phyloP scores from a whole-genome alignment of 768 basidiomycete species.

The Piloderma croceum region DNA sequence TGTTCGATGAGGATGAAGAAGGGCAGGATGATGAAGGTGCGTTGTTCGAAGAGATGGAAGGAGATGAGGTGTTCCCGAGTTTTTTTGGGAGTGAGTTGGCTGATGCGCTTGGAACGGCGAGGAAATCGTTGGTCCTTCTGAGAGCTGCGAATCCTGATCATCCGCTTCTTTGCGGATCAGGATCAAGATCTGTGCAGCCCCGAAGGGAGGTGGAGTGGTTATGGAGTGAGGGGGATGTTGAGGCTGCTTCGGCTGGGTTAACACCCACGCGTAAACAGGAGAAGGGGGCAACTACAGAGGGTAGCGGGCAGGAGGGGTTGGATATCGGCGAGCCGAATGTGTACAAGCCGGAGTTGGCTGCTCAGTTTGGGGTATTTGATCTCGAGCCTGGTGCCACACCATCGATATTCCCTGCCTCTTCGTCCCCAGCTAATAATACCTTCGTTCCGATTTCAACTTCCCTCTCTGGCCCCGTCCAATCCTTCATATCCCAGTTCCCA shows the following conservation, averaged over 20 bases:
- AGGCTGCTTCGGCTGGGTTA: conserved; percentile 37
- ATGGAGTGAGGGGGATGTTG: conserved; percentile 54
- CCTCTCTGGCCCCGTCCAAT: conserved; percentile 34
- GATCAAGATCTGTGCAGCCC: conserved; percentile 7
- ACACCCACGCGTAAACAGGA: too few species aligned
- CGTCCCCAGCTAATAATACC: conserved; percentile 21
- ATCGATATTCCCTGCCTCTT: too few species aligned
- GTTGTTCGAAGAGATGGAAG: conserved; percentile 24
- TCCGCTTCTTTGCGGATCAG: conserved; percentile 36
- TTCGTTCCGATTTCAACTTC: conserved; percentile 21
- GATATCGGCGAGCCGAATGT: conserved; percentile 2
- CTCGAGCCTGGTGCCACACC: conserved; percentile 60
- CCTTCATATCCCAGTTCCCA: conserved; percentile 58
- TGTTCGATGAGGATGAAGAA: conserved; percentile 30
- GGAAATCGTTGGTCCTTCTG: conserved; percentile 63
- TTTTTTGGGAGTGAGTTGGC: conserved; percentile 55
- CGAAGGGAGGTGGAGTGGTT: too few species aligned
- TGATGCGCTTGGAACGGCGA: conserved; percentile 55
- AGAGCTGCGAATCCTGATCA: conserved; percentile 62
- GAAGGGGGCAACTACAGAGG: conserved; percentile 4
- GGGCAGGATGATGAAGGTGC: conserved; percentile 36
- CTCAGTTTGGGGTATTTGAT: conserved; percentile 54
- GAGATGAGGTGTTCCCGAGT: conserved; percentile 48
- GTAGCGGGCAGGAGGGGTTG: too few species aligned
- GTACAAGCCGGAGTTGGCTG: conserved; percentile 35